phyloP scores from a whole-genome alignment of 164 flowering plant genomes.

The Magnolia kwangsiensis region DNA sequence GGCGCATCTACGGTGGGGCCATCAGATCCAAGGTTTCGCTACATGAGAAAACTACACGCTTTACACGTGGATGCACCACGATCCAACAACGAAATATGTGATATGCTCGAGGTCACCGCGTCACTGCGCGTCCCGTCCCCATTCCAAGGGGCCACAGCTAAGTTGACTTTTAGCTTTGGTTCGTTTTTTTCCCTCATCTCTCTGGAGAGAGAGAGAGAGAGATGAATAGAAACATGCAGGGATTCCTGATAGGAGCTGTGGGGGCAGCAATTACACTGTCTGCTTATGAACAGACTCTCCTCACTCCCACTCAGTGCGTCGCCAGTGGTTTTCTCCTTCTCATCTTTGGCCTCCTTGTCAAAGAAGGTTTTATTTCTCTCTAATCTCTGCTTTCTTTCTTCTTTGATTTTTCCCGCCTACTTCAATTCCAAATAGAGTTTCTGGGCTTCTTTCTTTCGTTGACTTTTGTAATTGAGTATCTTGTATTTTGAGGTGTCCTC shows the following conservation, averaged over 20 bases:
- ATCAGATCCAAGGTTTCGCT: no score
- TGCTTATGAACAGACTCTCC: conserved; percentile 59
- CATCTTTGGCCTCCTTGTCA: conserved; percentile 56
- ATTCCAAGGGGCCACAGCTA: neutral
- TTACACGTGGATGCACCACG: no score
- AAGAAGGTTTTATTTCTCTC: conserved; percentile 53
- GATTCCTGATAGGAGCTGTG: conserved; percentile 51
- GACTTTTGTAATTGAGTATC: no score
- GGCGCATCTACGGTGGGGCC: no score
- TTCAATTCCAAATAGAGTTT: neutral
- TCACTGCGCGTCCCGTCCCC: no score
- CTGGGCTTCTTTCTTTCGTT: no score
- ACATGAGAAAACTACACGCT: no score
- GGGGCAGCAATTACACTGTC: conserved; percentile 66
- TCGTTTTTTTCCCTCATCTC: neutral
- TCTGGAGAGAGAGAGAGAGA: neutral
- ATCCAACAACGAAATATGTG: no score
- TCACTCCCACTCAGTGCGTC: conserved; percentile 57
- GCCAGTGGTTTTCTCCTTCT: conserved; percentile 54
- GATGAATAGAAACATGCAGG: conserved; percentile 49
- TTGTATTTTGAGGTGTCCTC: no score
- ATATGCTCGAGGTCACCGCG: no score
- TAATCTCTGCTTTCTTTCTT: conserved; percentile 9
- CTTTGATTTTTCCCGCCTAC: neutral
- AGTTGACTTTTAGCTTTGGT: neutral